Base-by-base conservation (phyloP, 306 rosid genomes). In the Astragalus glycyphyllos region DNA sequence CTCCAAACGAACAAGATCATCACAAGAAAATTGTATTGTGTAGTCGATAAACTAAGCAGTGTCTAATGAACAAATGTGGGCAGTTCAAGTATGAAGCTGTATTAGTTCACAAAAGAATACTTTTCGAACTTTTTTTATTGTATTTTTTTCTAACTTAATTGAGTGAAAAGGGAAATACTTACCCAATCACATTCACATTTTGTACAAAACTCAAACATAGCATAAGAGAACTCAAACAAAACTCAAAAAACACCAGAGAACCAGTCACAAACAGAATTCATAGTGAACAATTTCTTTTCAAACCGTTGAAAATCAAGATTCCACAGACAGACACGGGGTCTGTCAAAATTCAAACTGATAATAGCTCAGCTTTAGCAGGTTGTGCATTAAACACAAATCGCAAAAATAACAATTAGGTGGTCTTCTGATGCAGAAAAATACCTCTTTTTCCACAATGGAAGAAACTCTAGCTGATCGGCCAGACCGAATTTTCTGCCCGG, bases 401-500 rank as follows among this genome's bases (percentile, higher is more conserved):
- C 58, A 38, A 47, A 61, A 62, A 56, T 23, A 65, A 5, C 32
- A 59, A 1, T 23, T 4, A 14, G 10, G 46, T 59, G 47, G 71
- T n/a, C 77, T 55, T 11, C n/a, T 49, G 11, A 32, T 47, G 51
- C 41, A 45, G 29, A 35, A 46, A 46, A 11, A 20, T 72, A 89
- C 93, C 97, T 87, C 82, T 17, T 80, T 82, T 48, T 83, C 88
- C 12, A 65, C 63, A 72, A 54, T 5, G 53, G 89, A 75, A 59
- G 85, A 79, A 83, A 65, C 76, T 84, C 90, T 78, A 13, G 71
- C 51, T 5, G 79, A 81, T 8, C 62, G 68, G 12, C 69, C 70
- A 14, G 72, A 48, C 58, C 87, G 79, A 53, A 75, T 9, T 45
- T 71, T 80, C 80, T 50, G 83, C 81, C 73, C 53, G 6, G 85